Conservation (phyloP, 169 alveolate species). For the Cryptosporidium parvum region DNA sequence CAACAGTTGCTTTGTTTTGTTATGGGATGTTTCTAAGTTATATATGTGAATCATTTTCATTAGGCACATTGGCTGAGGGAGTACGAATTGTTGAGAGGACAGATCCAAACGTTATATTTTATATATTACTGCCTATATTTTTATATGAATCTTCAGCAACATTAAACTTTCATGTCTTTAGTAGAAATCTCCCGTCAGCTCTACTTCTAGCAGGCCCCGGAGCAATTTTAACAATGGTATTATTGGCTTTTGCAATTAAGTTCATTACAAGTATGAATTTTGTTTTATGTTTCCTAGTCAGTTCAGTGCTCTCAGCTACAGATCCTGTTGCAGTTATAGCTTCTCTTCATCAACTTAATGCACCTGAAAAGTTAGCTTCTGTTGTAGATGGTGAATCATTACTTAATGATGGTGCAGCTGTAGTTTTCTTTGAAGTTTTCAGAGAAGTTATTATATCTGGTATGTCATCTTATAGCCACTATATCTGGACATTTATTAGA, state of each 20-base stretch:
- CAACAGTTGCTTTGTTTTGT: conserved; percentile 67
- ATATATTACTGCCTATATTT: conserved; percentile 74
- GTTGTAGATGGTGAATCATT: conserved; percentile 81
- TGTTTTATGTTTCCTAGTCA: conserved; percentile 77
- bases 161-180: conserved; percentile 73
- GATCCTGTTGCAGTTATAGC: conserved; percentile 83
- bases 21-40: conserved; percentile 73
- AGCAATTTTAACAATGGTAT: conserved; percentile 75
- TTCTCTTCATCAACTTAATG: conserved; percentile 79
- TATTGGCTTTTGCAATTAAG: conserved; percentile 76
- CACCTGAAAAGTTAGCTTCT: conserved; percentile 78
- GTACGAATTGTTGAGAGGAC: conserved; percentile 71
- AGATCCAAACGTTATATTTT: conserved; percentile 73
- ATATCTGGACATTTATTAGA: conserved; percentile 74
- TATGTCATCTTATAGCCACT: conserved; percentile 74
- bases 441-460: conserved; percentile 61
- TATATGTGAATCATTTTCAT: conserved; percentile 72
- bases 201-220: conserved; percentile 75
- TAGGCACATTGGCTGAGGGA: conserved; percentile 76
- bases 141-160: conserved; percentile 77
- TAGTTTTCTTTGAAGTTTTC: conserved; percentile 76
- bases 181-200: conserved; percentile 69
- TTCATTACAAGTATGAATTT: conserved; percentile 75
- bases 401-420: conserved; percentile 81
- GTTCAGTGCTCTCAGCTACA: conserved; percentile 81